phyloP scores from a whole-genome alignment of 495 filamentous ascomycete species.

The Penicillium waksmanii region DNA sequence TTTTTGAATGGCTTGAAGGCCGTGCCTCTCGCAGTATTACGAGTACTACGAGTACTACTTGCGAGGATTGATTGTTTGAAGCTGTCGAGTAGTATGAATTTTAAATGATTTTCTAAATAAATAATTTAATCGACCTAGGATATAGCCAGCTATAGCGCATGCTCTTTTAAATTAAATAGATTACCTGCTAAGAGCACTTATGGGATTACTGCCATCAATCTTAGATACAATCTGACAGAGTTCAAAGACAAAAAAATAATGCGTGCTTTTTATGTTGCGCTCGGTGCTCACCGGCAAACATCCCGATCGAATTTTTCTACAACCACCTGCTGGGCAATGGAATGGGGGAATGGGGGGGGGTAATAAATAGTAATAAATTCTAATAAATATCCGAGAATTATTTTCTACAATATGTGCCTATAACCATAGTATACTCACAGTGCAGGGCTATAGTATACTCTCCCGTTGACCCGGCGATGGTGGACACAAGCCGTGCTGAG shows the following conservation, averaged over 20 bases:
- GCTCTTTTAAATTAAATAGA: too few relatives aligned
- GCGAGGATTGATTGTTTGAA: too few relatives aligned
- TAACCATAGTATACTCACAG: too few relatives aligned
- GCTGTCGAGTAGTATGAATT: too few relatives aligned
- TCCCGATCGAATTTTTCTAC: slow-evolving; percentile 2
- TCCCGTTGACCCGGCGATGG: slow-evolving; percentile 37
- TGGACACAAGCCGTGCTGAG: slow-evolving; percentile 29
- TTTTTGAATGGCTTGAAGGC: background rate
- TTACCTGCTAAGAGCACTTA: too few relatives aligned
- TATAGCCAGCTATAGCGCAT: too few relatives aligned
- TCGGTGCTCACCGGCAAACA: slow-evolving; percentile 7
- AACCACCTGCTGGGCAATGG: background rate
- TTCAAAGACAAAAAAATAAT: background rate
- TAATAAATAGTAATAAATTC: background rate
- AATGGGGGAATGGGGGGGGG: background rate
- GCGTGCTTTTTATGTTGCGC: slow-evolving; percentile 4
- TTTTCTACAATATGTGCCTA: too few relatives aligned
- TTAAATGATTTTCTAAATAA: too few relatives aligned
- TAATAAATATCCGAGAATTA: background rate
- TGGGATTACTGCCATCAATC: too few relatives aligned
- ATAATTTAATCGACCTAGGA: too few relatives aligned
- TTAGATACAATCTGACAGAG: background rate
- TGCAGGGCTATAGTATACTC: too few relatives aligned
- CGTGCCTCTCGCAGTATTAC: background rate
- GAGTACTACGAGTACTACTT: too few relatives aligned